Base-by-base conservation (phyloP, 2,329 filamentous ascomycete genomes). In the Lasiodiplodia theobromae region DNA sequence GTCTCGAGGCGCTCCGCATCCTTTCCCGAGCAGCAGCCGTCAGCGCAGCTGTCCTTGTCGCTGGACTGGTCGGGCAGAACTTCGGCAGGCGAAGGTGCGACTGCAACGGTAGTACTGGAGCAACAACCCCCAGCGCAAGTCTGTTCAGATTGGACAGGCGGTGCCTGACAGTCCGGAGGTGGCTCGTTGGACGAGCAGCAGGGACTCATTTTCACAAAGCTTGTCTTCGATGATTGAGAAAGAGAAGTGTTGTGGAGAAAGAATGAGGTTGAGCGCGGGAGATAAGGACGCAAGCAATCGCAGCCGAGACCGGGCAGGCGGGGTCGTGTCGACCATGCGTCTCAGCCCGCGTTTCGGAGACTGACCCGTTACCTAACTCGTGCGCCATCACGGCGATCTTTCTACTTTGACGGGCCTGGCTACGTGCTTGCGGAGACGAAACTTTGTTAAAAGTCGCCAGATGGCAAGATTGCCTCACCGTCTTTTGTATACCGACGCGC, bases 321-420 rank as follows among this genome's bases (percentile, higher is more conserved):
- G 53, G 53, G 53, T 34, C 31, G 31, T 34, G 31, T 52, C 28
- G n/a, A 12, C 3, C 7, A 21, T 47, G 54, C 54, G 54, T 38
- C 54, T 57, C 54, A 57, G 54, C 31, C n/a, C 10, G 18, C 6
- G 54, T 57, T 57, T 57, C 54, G 54, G 54, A 40, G 34, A 11
- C 25, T 56, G 52, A n/a, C 28, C 28, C 28, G 28, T 56, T n/a
- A 10, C 18, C n/a, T 10, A 47, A 47, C n/a, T 7, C 2, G 44
- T 47, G 11, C 31, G 8, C 44, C n/a, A 4, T 47, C n/a, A 3
- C n/a, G 44, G 10, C n/a, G 44, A 47, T 47, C 44, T 44, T 44
- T 1, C 8, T 34, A 34, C 31, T 34, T 34, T 34, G 31, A 34
- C 31, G 31, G 31, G 8, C 31, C 31, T 34, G 8, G 31, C 31